phyloP scores from a whole-genome alignment of 495 filamentous ascomycete genomes.

The Podospora pseudopauciseta region DNA sequence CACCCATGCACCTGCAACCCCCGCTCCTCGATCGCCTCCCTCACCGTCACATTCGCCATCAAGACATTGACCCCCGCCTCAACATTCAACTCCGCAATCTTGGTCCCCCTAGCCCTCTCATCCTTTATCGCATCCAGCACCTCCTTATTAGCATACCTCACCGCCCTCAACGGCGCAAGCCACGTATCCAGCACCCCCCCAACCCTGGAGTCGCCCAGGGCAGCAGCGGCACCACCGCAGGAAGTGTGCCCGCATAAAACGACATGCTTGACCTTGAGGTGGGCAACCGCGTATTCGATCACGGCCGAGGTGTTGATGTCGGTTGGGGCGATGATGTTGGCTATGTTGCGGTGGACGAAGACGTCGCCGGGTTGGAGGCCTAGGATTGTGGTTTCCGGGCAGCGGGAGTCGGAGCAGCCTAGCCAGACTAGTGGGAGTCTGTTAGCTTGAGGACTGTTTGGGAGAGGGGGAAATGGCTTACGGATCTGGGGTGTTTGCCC shows the following conservation, averaged over 20 bases:
- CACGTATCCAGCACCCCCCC: slow-evolving; percentile 78
- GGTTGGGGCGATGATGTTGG: slow-evolving; percentile 74
- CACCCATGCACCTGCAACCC: slow-evolving; percentile 71
- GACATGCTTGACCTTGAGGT: slow-evolving; percentile 76
- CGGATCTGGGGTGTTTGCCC: slow-evolving; percentile 73
- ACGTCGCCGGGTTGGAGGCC: slow-evolving; percentile 81
- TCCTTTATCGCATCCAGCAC: slow-evolving; percentile 50
- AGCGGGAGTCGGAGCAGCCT: slow-evolving; percentile 86
- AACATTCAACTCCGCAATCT: slow-evolving; percentile 68
- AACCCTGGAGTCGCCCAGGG: slow-evolving; percentile 62
- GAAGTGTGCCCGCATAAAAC: slow-evolving; percentile 80
- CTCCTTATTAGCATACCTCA: slow-evolving; percentile 55
- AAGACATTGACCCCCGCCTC: slow-evolving; percentile 60
- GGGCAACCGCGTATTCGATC: slow-evolving; percentile 75
- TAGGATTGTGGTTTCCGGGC: slow-evolving; percentile 81
- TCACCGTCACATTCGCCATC: slow-evolving; percentile 56
- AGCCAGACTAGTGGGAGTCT: slow-evolving; percentile 61
- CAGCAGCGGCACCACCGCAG: slow-evolving; percentile 74
- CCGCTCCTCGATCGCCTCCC: slow-evolving; percentile 63
- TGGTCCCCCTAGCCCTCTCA: slow-evolving; percentile 46
- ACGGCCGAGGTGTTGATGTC: slow-evolving; percentile 74
- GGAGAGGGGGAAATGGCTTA: slow-evolving; percentile 27
- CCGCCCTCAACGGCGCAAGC: slow-evolving; percentile 65
- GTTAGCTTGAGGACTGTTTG: no score
- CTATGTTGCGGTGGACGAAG: slow-evolving; percentile 93